A percentile compares a stretch with the other conserved stretches of the same genome.
phyloP scores from a whole-genome alignment of 2,329 filamentous ascomycete species.

The Venturia carpophila region DNA sequence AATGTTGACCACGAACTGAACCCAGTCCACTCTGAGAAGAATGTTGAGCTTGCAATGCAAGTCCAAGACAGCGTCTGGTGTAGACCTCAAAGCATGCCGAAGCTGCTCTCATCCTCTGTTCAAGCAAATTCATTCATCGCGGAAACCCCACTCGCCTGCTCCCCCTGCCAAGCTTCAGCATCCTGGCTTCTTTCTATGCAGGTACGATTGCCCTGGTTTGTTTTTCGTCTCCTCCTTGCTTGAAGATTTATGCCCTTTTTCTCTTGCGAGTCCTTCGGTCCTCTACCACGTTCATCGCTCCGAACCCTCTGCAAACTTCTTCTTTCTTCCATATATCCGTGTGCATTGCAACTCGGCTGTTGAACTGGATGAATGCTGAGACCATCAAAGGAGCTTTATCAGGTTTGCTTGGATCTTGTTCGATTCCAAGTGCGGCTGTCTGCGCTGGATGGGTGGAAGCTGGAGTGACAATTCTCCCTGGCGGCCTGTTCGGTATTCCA shows the following conservation, averaged over 20 bases:
- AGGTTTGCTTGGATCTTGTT: slow-evolving; percentile 74
- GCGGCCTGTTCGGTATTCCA: no score
- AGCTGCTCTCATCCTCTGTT: no score
- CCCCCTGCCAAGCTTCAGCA: no score
- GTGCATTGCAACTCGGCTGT: slow-evolving; percentile 91
- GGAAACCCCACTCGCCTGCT: background rate
- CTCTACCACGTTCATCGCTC: background rate
- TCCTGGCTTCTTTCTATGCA: background rate
- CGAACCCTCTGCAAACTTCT: background rate
- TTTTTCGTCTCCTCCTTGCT: background rate
- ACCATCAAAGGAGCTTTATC: slow-evolving; percentile 89
- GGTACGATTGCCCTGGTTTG: background rate
- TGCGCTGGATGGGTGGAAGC: no score
- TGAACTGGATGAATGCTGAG: slow-evolving; percentile 97
- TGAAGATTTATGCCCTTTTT: background rate
- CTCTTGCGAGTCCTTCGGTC: background rate
- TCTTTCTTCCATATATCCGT: slow-evolving; percentile 51
- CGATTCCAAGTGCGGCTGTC: slow-evolving; percentile 28
- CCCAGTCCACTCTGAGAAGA: no score
- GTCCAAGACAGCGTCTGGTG: no score
- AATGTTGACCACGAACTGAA: no score
- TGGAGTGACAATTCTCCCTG: no score
- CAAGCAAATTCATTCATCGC: background rate
- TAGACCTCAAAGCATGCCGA: no score
- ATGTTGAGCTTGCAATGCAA: no score